These are phyloP conservation scores for Aspergillus fructus DNA, from an alignment of 2,329 filamentous ascomycete species.

Conservation along the genomic window DNA sequence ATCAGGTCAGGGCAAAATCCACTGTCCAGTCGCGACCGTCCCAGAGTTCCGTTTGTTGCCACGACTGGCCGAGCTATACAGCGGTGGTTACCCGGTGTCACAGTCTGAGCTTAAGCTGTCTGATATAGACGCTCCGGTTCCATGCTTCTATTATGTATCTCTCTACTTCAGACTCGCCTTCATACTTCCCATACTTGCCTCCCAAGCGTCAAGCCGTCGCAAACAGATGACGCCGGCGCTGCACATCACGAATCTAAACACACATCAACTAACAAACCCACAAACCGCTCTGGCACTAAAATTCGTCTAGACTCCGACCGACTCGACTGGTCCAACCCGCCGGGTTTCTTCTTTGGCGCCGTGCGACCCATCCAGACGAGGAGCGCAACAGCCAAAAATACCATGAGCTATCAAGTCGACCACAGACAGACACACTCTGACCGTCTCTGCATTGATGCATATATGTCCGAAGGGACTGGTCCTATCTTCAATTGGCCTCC, in stretches of 20 bases:
- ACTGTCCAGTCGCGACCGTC: constrained; percentile 12
- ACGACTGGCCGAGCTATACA: constrained; percentile 8
- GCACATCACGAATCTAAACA: constrained; percentile 11
- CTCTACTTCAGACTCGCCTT: neutral
- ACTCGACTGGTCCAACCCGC: constrained; percentile 21
- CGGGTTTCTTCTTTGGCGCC: neutral
- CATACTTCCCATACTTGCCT: neutral
- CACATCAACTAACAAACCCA: neutral
- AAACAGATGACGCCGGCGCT: neutral
- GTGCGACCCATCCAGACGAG: constrained; percentile 8
- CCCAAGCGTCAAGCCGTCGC: neutral
- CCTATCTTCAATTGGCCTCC: constrained; percentile 1
- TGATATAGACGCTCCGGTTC: neutral
- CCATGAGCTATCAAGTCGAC: constrained; percentile 19
- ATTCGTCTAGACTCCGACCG: constrained; percentile 23
- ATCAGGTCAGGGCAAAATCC: constrained; percentile 8
- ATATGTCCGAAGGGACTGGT: constrained; percentile 6
- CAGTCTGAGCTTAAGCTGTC: neutral
- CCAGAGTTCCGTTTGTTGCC: constrained; percentile 16
- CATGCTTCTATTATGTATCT: neutral
- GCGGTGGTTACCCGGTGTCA: constrained; percentile 1
- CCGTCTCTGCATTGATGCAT: neutral
- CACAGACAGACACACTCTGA: constrained; percentile 5
- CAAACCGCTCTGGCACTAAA: constrained; percentile 2
- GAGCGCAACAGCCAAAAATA: constrained; percentile 12